phyloP scores from a whole-genome alignment of 164 flowering plant species.

The Aristolochia contorta region DNA sequence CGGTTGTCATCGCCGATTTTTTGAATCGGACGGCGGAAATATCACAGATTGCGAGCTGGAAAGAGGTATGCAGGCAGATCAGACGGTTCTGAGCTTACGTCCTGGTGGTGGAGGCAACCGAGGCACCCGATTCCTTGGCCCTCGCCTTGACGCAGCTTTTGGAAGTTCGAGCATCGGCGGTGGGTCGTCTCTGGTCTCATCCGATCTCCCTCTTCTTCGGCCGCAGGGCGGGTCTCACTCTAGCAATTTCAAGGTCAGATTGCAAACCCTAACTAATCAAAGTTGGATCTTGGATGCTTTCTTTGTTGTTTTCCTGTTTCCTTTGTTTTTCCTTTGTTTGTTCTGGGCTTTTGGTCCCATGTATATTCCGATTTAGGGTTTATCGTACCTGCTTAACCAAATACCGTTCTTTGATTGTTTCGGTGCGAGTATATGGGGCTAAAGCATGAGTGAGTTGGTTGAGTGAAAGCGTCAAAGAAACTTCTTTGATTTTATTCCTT shows the following conservation, averaged over 20 bases:
- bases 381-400: background rate
- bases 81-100: slow-evolving; percentile 78
- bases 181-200: slow-evolving; percentile 17
- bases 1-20: background rate
- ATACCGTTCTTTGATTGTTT: background rate
- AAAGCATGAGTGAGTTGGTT: no score
- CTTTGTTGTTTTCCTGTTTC: background rate
- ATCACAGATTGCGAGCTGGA: slow-evolving; percentile 1
- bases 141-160: slow-evolving; percentile 41
- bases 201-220: slow-evolving; percentile 5
- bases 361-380: background rate
- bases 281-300: slow-evolving; percentile 27
- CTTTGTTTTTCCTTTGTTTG: background rate
- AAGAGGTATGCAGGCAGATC: slow-evolving; percentile 91
- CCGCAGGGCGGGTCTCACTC: slow-evolving; percentile 11
- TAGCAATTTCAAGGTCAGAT: slow-evolving; percentile 32
- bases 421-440: background rate
- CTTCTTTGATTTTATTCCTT: no score
- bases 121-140: slow-evolving; percentile 43
- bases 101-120: slow-evolving; percentile 84
- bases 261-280: background rate
- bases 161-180: slow-evolving; percentile 18
- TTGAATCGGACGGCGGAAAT: slow-evolving; percentile 10
- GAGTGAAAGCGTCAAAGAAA: no score
- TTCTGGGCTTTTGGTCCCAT: background rate